A percentile compares a stretch with the other conserved stretches of the same genome.
Conservation (phyloP, 139 green algal genomes). For the Coelastrella sp. region DNA sequence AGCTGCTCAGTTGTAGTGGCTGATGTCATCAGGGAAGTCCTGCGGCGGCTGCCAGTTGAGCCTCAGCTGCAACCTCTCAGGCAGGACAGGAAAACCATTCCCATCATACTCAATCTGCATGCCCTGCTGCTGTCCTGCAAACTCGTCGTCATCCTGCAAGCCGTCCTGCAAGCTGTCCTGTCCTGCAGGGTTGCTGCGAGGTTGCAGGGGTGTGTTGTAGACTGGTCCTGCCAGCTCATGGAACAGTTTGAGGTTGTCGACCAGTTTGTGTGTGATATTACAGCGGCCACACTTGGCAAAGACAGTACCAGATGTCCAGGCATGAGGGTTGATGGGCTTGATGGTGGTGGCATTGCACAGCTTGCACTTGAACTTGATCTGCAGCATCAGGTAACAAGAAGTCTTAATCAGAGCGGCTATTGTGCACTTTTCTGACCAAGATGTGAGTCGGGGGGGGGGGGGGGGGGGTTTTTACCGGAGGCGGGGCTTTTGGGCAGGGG, state of each 20-base stretch:
- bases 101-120: constrained; percentile 12
- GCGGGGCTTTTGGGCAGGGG: too few relatives aligned
- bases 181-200: neutral
- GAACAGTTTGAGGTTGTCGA: constrained; percentile 73
- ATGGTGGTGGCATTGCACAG: constrained; percentile 62
- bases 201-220: constrained; percentile 32
- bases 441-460: too few relatives aligned
- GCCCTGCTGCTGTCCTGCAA: neutral
- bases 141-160: neutral
- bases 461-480: too few relatives aligned
- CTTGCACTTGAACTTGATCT: constrained; percentile 77
- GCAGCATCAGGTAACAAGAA: neutral
- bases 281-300: constrained; percentile 64
- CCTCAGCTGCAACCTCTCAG: constrained; percentile 22
- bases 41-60: neutral
- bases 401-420: neutral
- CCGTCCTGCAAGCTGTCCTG: neutral
- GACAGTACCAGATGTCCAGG: constrained; percentile 68
- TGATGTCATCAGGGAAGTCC: neutral
- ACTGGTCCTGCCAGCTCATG: constrained; percentile 66
- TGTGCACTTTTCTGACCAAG: neutral
- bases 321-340: constrained; percentile 70
- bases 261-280: constrained; percentile 72
- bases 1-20: constrained; percentile 15
- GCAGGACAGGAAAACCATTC: constrained; percentile 2